Evolutionary conservation across 2,329 filamentous ascomycete species (phyloP), one percentile per base, ranked within the genome.

Genomic region (Dendryphion nanum): DNA sequence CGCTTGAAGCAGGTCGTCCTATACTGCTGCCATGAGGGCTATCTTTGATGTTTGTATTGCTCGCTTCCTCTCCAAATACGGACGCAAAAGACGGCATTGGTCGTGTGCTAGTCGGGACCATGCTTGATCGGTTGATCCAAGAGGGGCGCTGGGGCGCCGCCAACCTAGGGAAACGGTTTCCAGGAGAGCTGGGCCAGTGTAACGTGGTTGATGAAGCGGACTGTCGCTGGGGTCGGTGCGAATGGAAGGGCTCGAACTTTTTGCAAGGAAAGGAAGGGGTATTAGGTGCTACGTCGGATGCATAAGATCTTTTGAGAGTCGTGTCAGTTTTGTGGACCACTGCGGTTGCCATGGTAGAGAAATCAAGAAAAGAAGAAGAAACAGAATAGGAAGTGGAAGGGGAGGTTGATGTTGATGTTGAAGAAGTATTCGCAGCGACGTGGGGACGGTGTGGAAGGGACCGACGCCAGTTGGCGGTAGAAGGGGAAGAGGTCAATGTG

Each of bases 51-150:
- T 47, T 66, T 63, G 38, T 69, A 64, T 41, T 71, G 39, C 51
- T 58, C 16, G 69, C 59, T 57, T 84, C 80, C 50, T 83, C 74
- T 61, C 82, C 81, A 70, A 84, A 86, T 40, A 87, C 83, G 40
- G 83, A 83, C 82, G 85, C 86, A 56, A 87, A 85, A 16, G 83
- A 81, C 60, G 83, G 83, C 74, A 87, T 83, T 8, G 60, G 49
- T 37, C 60, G 52, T 38, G 65, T 49, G 36, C 48, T 61, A 30
- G 65, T 57, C 45, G 62, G 61, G 38, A 64, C 60, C 66, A 69
- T 69, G 45, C 55, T 67, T 51, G 54, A 44, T 48, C 43, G 36
- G 17, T 32, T 49, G 16, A 34, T 29, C 34, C 30, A 48, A 18
- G 38, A 37, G 35, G 42, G 47, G 10, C 28, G 34, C 13, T 38